Base-by-base conservation (phyloP, 257 asterid genomes). In the Solanum bulbocastanum region DNA sequence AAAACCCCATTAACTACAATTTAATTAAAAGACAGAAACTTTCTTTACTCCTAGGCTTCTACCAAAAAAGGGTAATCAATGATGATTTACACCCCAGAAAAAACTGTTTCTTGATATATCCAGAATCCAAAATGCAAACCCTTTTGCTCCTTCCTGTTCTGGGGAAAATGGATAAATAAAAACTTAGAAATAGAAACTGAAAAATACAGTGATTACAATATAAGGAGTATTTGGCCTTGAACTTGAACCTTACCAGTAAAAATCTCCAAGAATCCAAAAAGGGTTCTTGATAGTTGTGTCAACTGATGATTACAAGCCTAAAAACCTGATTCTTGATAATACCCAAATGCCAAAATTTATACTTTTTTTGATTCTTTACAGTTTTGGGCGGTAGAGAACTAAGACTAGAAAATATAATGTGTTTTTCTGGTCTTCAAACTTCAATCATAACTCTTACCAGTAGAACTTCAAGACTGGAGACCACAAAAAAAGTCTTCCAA, bases 1-100 rank as follows among this genome's bases (percentile, higher is more conserved):
- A 88, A 91, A 37, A 84, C 58, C 83, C 74, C 69, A 66, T 71
- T 30, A 89, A 88, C 15, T 74, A 46, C 33, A 86, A 71, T 20
- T 20, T 49, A 37, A 58, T 58, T 42, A 15, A 87, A 89, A 84
- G 42, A 82, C 79, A 3, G 35, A 86, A 27, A 58, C 82, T 44
- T 86, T 60, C 56, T 68, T 9, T 46, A 18, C 30, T 81, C 58
- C 87, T 88, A 74, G 75, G 40, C 62, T n/a, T 49, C 37, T 8
- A 87, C 30, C 49, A 86, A 85, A 52, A 84, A 84, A 49, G 32
- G 68, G 33, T 2, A 39, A 85, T 36, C 27, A 15, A 20, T 46
- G 33, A 5, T 32, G 32, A 71, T 12, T 66, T 49, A 66, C 69
- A 56, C 84, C 73, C 52, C 32, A 33, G 11, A 65, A 39, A 25